phyloP scores from a whole-genome alignment of 2,329 filamentous ascomycete species.

The Parasarocladium wereldwijsianum region DNA sequence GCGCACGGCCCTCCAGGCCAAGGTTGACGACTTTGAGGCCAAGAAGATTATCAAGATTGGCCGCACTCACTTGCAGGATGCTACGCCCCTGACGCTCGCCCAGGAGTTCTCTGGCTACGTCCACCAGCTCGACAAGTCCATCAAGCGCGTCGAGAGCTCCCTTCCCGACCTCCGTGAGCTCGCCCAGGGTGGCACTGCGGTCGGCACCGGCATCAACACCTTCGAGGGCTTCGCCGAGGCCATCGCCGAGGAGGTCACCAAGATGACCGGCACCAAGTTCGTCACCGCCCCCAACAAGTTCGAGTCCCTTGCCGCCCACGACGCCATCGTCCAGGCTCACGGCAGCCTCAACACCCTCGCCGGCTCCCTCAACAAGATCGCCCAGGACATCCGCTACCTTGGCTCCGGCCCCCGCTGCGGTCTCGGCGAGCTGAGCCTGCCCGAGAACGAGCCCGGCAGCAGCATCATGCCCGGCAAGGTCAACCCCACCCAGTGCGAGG shows the following conservation, averaged over 20 bases:
- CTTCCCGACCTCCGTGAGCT: slow-evolving; percentile 76
- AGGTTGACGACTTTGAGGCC: slow-evolving; percentile 73
- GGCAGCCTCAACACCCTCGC: slow-evolving; percentile 90
- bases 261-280: slow-evolving; percentile 87
- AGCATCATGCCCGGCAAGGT: slow-evolving; percentile 99
- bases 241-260: slow-evolving; percentile 79
- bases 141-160: slow-evolving; percentile 70
- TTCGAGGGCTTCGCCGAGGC: slow-evolving; percentile 91
- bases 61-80: slow-evolving; percentile 92
- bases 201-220: slow-evolving; percentile 95
- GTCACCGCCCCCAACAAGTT: slow-evolving; percentile 98
- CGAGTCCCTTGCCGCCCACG: slow-evolving; percentile 88
- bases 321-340: slow-evolving; percentile 87
- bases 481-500: slow-evolving; percentile 97
- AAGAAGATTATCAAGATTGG: slow-evolving; percentile 97
- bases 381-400: slow-evolving; percentile 93
- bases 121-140: slow-evolving; percentile 80
- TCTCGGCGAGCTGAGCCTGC: slow-evolving; percentile 80
- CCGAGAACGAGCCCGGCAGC: slow-evolving; percentile 94
- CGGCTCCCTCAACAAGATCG: slow-evolving; percentile 88
- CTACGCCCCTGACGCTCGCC: slow-evolving; percentile 84
- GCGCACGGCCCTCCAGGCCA: slow-evolving; percentile 70
- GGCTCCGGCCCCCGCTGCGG: slow-evolving; percentile 92
- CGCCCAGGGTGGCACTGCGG: slow-evolving; percentile 90
- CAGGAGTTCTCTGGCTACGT: slow-evolving; percentile 98